These are phyloP conservation scores for Exophiala oligosperma DNA, from an alignment of 2,329 filamentous ascomycete species.

Conservation along the genomic window DNA sequence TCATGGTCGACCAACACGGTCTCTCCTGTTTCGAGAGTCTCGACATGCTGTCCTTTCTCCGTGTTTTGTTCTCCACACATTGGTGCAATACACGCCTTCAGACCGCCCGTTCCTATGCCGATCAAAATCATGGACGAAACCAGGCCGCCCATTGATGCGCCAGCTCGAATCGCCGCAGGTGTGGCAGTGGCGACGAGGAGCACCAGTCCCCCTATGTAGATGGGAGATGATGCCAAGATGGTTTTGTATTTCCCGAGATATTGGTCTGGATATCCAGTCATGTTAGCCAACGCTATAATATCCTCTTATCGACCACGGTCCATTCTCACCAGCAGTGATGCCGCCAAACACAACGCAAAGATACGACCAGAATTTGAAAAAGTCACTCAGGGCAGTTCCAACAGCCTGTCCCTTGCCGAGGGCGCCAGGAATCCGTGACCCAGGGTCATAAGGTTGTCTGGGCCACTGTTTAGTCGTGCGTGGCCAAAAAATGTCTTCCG, in stretches of 20 bases:
- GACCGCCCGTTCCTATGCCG: slow-evolving; percentile 66
- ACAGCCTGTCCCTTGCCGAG: slow-evolving; percentile 35
- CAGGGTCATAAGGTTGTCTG: neutral
- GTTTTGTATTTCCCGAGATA: slow-evolving; percentile 64
- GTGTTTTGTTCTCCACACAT: slow-evolving; percentile 48
- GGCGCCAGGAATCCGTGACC: neutral
- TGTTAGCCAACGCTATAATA: neutral
- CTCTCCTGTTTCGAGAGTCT: slow-evolving; percentile 58
- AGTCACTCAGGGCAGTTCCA: neutral
- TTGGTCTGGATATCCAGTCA: slow-evolving; percentile 38
- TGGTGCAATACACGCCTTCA: slow-evolving; percentile 65
- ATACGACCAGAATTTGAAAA: neutral
- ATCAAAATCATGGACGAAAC: slow-evolving; percentile 60
- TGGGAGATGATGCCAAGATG: slow-evolving; percentile 54
- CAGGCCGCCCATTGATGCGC: slow-evolving; percentile 55
- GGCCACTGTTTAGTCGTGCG: neutral
- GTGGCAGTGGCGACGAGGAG: slow-evolving; percentile 58
- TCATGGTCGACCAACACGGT: slow-evolving; percentile 70
- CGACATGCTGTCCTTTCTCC: slow-evolving; percentile 56
- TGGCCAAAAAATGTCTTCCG: neutral
- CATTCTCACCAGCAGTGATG: neutral
- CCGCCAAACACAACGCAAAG: neutral
- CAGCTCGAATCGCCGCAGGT: slow-evolving; percentile 50
- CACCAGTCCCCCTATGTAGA: slow-evolving; percentile 60
- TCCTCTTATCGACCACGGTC: neutral